Evolutionary conservation across 352 stramenopile species (phyloP), one percentile per base, ranked within the genome.

Genomic region (Pythium angustatum): DNA sequence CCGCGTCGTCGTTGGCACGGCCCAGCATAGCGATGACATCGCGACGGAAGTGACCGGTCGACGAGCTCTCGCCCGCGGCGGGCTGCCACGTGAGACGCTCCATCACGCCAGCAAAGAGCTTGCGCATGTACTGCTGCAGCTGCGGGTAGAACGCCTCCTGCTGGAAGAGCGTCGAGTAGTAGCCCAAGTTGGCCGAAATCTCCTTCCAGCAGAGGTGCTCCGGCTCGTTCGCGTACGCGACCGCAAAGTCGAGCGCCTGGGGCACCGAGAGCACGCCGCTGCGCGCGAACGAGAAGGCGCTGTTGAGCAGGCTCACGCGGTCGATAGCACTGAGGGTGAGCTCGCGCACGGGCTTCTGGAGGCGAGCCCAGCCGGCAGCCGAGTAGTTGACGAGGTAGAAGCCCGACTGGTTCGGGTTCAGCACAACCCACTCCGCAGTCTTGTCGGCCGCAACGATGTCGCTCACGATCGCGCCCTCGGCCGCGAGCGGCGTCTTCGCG

Each of bases 381-480:
- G 88, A 90, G 71, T 98, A 98, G 50, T 97, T 94, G 21, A 99
- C 95, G 26, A 98, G 81, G 81, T 98, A 98, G 43, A 97, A 97
- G 1, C 96, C 94, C 60, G 97, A 88, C 68, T 99, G 97, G 50
- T 90, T 85, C 9, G 92, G 87, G 78, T 99, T 99, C 30, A 99
- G 71, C 71, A 99, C 98, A 51, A 99, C 81, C 93, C 93, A 99
- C 38, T 76, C 81, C 17, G 66, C 76, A 6, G 77, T 70, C 19
- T 58, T 63, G 11, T 30, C 45, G 17, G 38, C 14, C 14, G 63
- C 40, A 0, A 49, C 22, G 12, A 97, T 63, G 34, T 77, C 77
- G 22, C 84, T 66, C 22, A 81, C 68, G 71, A 96, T 81, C 10
- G 89, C 72, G 26, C 73, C 77, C 47, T 94, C 81, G 34, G 93